Base-by-base conservation (phyloP, 2,329 filamentous ascomycete genomes). In the Coniochaeta sp. region DNA sequence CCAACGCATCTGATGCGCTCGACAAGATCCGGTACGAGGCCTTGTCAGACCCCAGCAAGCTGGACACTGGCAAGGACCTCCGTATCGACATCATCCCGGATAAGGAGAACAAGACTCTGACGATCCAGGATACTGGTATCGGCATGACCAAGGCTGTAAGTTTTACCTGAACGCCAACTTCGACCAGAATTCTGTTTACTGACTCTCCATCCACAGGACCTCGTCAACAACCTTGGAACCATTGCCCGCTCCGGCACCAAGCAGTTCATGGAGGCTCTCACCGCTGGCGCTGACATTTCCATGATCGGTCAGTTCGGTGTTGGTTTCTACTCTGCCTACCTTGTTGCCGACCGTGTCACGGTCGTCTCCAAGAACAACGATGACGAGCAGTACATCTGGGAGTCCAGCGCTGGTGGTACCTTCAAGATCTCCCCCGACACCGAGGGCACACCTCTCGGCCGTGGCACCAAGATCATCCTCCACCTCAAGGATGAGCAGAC, bases 281-380 rank as follows among this genome's bases (percentile, higher is more conserved):
- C 92, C 70, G 95, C 95, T 68, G 95, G 95, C 84, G 95, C 95
- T 76, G 95, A 99, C 80, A 95, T 99, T 70, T 98, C 95, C 81
- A 98, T 99, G 95, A 99, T 99, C 77, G 95, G 95, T 75, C 95
- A 99, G 83, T 99, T 99, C 79, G 95, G 95, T 96, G 95, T 99
- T 72, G 95, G 95, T 89, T 99, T 99, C 91, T 99, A 99, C 89
- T 98, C 95, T 64, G 95, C 95, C 74, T 99, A 99, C 87, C 92
- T 99, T 63, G 95, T 99, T 70, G 95, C 95, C 77, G 95, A 99
- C 85, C 88, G 87, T 72, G 95, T 99, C 71, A 92, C 88, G 68
- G 93, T 99, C 76, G 74, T 96, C 78, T 98, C 95, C 73, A 99
- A 98, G 88, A 84, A 97, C 90, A 99, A 99, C 77, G 95, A 99